Base-by-base conservation (phyloP, 148 eudicot genomes). In the Talinum fruticosum region DNA sequence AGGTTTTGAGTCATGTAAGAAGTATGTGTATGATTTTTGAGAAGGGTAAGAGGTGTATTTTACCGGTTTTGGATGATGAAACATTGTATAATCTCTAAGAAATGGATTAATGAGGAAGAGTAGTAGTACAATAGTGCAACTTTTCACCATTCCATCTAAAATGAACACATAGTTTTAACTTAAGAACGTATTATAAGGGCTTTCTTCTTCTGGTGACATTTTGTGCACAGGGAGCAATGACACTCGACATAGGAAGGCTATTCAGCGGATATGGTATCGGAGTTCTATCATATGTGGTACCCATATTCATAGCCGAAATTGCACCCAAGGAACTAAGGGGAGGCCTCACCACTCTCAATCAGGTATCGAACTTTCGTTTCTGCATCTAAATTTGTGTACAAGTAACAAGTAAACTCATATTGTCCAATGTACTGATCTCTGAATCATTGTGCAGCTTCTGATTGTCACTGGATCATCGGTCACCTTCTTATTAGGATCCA, bases 191-290 rank as follows among this genome's bases (percentile, higher is more conserved):
- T 57, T 10, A 54, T 6, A 57, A n/a, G 0, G 64, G n/a, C 10
- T 23, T 4, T 57, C 28, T 57, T 23, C 6, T 62, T 12, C 30
- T 2, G 4, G n/a, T 33, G 41, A 23, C 47, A 59, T 67, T 57
- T 53, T 35, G 71, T 75, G 38, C 76, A 84, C 81, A 93, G 97
- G 93, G 82, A 75, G 82, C 97, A 57, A 59, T 85, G 45, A 72
- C 73, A 72, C 94, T 94, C 61, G 97, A 94, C 75, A 62, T 87
- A 13, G 98, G 98, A 73, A 88, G 98, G 76, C 78, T 94, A 32
- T 83, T 84, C 68, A 88, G 90, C 23, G 98, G 97, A 82, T 89
- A 84, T 76, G 98, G 98, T 77, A 94, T 90, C 13, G 94, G 98
- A 68, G 80, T 89, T 41, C 73, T 89, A 67, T 91, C 97, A 33